Evolutionary conservation across 805 yeast genomes (phyloP).

Genomic region (Trichomonascus vanleenenianus): DNA sequence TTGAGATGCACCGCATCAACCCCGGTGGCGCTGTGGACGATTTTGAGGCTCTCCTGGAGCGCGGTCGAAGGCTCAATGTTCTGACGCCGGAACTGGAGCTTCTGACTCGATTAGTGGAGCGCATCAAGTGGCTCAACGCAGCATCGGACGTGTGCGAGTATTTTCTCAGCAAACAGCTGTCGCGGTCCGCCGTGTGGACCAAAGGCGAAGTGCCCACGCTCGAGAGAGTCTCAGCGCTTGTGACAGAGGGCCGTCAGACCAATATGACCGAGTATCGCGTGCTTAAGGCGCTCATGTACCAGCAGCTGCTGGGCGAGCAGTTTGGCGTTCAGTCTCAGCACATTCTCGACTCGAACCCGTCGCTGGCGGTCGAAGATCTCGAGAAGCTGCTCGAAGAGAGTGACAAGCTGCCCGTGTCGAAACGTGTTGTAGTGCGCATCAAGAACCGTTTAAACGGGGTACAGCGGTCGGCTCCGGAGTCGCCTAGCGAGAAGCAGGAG

Average conservation of each 20-base stretch:
- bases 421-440: no score
- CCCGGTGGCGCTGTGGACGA: conserved; percentile 34
- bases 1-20: conserved; percentile 23
- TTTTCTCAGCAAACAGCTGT: no score
- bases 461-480: no score
- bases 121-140: conserved; percentile 34
- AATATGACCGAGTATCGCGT: no score
- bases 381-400: background rate
- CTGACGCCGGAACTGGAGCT: conserved; percentile 40
- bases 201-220: no score
- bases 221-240: no score
- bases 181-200: no score
- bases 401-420: background rate
- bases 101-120: conserved; percentile 33
- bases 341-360: background rate
- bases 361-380: background rate
- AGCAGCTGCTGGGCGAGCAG: conserved; percentile 16
- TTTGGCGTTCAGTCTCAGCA: conserved; percentile 19
- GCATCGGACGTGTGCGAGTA: conserved; percentile 17
- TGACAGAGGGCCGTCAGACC: no score
- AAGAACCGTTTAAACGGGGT: no score
- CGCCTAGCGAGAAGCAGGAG: conserved; percentile 4
- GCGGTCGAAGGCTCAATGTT: conserved; percentile 56
- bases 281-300: background rate
- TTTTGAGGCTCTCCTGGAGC: conserved; percentile 43